A percentile compares a stretch with the other conserved stretches of the same genome.
These are phyloP conservation scores for Phoenix roebelenii DNA, from an alignment of 176 grass and related monocot genomes.

Conservation along the genomic window DNA sequence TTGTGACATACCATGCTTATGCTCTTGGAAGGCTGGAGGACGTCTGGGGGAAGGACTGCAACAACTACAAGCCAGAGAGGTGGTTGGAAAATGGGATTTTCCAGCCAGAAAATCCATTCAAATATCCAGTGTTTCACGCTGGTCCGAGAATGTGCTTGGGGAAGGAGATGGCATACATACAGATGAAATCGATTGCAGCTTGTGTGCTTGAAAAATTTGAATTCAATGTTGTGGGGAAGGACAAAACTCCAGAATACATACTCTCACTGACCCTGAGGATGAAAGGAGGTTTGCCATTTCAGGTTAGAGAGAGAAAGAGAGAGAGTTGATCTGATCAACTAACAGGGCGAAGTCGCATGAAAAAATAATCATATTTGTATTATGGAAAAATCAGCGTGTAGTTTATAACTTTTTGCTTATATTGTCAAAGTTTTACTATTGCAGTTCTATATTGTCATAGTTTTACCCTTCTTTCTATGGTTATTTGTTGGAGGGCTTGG, in stretches of 20 bases:
- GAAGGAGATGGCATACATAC: conserved; percentile 35
- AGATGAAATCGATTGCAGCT: conserved; percentile 28
- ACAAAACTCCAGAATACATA: neutral
- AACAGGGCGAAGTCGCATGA: no score
- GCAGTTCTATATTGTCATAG: no score
- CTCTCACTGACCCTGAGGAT: conserved; percentile 26
- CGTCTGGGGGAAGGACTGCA: conserved; percentile 36
- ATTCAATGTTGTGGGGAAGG: neutral
- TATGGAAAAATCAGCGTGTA: no score
- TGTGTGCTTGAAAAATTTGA: conserved; percentile 9
- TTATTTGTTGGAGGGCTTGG: no score
- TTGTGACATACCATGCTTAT: conserved; percentile 24
- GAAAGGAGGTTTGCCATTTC: neutral
- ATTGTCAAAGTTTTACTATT: no score
- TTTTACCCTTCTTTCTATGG: no score
- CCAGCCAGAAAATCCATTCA: conserved; percentile 21
- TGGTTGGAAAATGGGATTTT: conserved; percentile 29
- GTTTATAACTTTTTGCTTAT: no score
- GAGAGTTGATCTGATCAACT: no score
- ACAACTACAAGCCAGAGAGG: conserved; percentile 27
- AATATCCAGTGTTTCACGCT: conserved; percentile 30
- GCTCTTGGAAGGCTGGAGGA: conserved; percentile 20
- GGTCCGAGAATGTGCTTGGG: conserved; percentile 31
- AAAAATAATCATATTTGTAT: no score
- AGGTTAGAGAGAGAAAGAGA: no score